A percentile compares a stretch with the other conserved stretches of the same genome.
phyloP scores from a whole-genome alignment of 2,329 filamentous ascomycete genomes.

The Diaporthe citriasiana region DNA sequence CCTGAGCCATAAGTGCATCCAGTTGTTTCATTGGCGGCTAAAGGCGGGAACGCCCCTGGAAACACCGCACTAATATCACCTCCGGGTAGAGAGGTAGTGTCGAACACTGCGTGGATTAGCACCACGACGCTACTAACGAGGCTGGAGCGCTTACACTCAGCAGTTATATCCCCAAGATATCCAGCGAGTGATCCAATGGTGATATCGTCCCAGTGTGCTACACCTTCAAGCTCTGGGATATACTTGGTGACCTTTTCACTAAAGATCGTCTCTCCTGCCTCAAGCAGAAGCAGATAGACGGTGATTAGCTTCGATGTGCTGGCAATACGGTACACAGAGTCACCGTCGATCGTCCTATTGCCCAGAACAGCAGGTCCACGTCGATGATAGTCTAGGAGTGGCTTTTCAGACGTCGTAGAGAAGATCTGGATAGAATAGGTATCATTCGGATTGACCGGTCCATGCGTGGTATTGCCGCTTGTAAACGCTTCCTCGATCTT shows the following conservation, averaged over 20 bases:
- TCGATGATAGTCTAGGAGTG: slow-evolving; percentile 8
- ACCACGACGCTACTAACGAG: background rate
- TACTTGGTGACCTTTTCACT: background rate
- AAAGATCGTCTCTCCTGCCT: background rate
- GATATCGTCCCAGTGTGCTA: background rate
- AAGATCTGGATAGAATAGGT: slow-evolving; percentile 3
- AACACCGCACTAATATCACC: background rate
- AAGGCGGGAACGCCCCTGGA: background rate
- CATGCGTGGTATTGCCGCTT: slow-evolving; percentile 9
- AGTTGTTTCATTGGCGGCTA: background rate
- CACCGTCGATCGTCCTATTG: background rate
- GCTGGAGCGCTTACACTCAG: background rate
- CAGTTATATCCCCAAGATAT: background rate
- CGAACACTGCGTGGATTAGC: background rate
- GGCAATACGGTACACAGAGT: slow-evolving; percentile 5
- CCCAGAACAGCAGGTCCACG: background rate
- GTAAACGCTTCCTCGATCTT: background rate
- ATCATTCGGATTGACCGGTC: background rate
- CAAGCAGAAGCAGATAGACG: background rate
- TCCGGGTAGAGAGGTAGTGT: background rate
- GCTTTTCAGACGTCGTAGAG: background rate
- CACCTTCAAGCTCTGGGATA: background rate
- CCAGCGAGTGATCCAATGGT: background rate
- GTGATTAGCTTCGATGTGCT: background rate
- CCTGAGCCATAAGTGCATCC: background rate